Conservation (phyloP, 2,329 filamentous ascomycete genomes). For the Camillea tinctor region DNA sequence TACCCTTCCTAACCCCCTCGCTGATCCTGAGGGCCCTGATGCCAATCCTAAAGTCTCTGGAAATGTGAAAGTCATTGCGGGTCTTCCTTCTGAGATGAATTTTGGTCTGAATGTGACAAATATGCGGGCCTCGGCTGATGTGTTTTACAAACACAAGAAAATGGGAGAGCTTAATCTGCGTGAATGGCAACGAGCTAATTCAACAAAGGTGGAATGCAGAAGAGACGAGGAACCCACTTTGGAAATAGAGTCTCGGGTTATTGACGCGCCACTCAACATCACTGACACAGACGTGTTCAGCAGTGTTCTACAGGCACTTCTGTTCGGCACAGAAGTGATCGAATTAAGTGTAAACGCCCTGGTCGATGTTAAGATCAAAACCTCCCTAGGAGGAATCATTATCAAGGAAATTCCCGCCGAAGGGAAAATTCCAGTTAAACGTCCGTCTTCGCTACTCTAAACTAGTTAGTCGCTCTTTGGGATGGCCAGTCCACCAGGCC, state of each 20-base stretch:
- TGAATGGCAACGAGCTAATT: slow-evolving; percentile 83
- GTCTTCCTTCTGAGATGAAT: slow-evolving; percentile 81
- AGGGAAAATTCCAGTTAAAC: slow-evolving; percentile 86
- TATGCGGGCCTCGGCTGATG: slow-evolving; percentile 74
- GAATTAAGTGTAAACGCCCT: slow-evolving; percentile 71
- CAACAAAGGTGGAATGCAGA: slow-evolving; percentile 62
- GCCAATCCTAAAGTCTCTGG: slow-evolving; percentile 79
- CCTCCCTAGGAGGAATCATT: slow-evolving; percentile 75
- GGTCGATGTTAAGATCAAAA: slow-evolving; percentile 80
- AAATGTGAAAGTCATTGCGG: slow-evolving; percentile 74
- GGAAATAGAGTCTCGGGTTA: slow-evolving; percentile 72
- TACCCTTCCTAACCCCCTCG: slow-evolving; percentile 75
- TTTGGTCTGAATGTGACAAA: slow-evolving; percentile 76
- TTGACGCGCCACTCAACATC: slow-evolving; percentile 78
- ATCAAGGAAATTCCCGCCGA: slow-evolving; percentile 82
- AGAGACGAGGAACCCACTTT: slow-evolving; percentile 61
- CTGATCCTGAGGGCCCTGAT: slow-evolving; percentile 70
- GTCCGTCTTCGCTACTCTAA: slow-evolving; percentile 68
- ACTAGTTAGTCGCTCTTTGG: slow-evolving; percentile 39
- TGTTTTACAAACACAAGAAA: slow-evolving; percentile 74
- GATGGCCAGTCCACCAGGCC: slow-evolving; percentile 22
- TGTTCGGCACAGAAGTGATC: slow-evolving; percentile 73
- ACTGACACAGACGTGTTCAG: slow-evolving; percentile 77
- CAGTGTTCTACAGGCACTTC: slow-evolving; percentile 74
- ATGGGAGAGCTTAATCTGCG: slow-evolving; percentile 77